Percentiles rank a stretch among this genome's conserved stretches.
Evolutionary conservation across 352 stramenopile genomes (phyloP).

Genomic region (Phytophthora capsici): DNA sequence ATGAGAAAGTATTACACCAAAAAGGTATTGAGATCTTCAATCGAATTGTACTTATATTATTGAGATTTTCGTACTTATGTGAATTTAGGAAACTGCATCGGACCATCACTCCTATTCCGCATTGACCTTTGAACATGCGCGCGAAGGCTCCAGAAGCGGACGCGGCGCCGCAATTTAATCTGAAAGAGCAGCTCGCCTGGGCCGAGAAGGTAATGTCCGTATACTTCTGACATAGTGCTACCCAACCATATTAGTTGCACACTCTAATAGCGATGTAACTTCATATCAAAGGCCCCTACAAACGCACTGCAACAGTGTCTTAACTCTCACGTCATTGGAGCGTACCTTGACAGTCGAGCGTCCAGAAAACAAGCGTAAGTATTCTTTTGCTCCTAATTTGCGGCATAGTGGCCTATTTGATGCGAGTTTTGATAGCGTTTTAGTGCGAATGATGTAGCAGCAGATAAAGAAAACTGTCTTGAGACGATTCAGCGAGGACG

Average conservation of each 20-base stretch:
- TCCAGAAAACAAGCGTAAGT: slow-evolving; percentile 53
- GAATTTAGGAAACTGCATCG: slow-evolving; percentile 10
- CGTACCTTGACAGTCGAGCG: slow-evolving; percentile 68
- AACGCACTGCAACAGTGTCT: slow-evolving; percentile 76
- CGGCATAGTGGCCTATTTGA: background rate
- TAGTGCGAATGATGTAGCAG: slow-evolving; percentile 10
- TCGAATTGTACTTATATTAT: too few relatives aligned
- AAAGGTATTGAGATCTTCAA: too few relatives aligned
- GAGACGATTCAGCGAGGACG: slow-evolving; percentile 55
- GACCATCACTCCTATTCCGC: slow-evolving; percentile 41
- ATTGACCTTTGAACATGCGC: slow-evolving; percentile 26
- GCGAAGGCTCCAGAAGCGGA: slow-evolving; percentile 7
- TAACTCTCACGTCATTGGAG: slow-evolving; percentile 80
- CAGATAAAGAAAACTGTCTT: slow-evolving; percentile 51
- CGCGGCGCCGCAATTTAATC: slow-evolving; percentile 46
- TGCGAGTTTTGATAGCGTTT: slow-evolving; percentile 9
- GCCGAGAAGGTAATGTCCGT: slow-evolving; percentile 46
- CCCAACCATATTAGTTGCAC: slow-evolving; percentile 1
- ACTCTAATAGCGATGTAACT: slow-evolving; percentile 5
- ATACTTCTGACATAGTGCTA: slow-evolving; percentile 4
- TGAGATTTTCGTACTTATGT: too few relatives aligned
- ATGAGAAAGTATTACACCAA: too few relatives aligned
- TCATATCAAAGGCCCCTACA: slow-evolving; percentile 22
- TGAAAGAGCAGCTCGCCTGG: slow-evolving; percentile 73
- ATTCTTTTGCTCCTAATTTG: background rate